Percentiles rank a stretch among this genome's conserved stretches.
Evolutionary conservation across 345 rosid species (phyloP).

Genomic region (Capsella bursapastoris): DNA sequence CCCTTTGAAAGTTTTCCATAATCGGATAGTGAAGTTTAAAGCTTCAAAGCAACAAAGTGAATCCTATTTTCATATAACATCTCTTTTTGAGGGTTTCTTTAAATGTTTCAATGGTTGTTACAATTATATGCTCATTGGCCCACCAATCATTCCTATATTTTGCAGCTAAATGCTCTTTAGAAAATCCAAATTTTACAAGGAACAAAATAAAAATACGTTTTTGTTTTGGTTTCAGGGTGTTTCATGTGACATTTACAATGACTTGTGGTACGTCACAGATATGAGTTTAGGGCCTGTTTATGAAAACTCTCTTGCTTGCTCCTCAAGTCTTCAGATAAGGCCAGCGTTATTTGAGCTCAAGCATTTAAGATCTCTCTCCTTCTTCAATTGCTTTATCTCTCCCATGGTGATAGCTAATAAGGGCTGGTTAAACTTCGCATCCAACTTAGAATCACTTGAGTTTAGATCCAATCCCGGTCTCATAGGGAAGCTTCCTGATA

Average conservation of each 20-base stretch:
- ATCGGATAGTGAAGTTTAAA: constrained; percentile 35
- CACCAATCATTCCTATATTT: constrained; percentile 30
- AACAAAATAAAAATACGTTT: neutral
- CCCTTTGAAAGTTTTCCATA: constrained; percentile 36
- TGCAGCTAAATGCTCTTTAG: neutral
- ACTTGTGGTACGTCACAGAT: constrained; percentile 77
- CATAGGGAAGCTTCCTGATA: constrained; percentile 51
- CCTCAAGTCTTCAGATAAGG: constrained; percentile 58
- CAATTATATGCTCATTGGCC: constrained; percentile 36
- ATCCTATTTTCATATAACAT: constrained; percentile 41
- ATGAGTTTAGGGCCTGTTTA: constrained; percentile 74
- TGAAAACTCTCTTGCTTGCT: constrained; percentile 79
- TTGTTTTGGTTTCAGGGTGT: constrained; percentile 67
- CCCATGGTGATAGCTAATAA: constrained; percentile 46
- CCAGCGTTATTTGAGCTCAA: constrained; percentile 69
- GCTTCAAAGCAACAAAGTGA: constrained; percentile 38
- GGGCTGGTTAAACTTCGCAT: constrained; percentile 62
- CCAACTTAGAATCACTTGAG: constrained; percentile 64
- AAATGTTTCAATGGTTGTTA: constrained; percentile 36
- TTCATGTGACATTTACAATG: constrained; percentile 78
- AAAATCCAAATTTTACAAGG: constrained; percentile 12
- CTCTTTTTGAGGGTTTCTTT: constrained; percentile 28
- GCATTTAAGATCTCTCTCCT: constrained; percentile 72
- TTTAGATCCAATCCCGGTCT: constrained; percentile 80
- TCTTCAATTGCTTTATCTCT: constrained; percentile 74